Evolutionary conservation across 164 flowering plant genomes (phyloP).

Genomic region (Vitis amurensis): DNA sequence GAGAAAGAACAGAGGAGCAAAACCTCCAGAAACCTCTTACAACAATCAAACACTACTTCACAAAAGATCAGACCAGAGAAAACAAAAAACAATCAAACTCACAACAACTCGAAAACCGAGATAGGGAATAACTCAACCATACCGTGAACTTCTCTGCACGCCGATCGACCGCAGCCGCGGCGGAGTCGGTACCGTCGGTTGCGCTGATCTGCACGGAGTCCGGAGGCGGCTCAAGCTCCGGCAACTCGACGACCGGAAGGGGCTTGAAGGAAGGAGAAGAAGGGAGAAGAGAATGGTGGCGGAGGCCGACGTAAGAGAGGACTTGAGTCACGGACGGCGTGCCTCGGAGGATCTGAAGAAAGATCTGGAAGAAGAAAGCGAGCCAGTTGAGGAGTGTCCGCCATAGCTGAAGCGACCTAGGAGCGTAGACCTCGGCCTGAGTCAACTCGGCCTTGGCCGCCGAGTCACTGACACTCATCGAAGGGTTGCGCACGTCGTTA

Average conservation of each 20-base stretch:
- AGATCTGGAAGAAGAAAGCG: constrained; percentile 71
- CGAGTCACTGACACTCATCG: too few relatives aligned
- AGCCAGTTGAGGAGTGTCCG: constrained; percentile 65
- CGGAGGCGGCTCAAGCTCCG: constrained; percentile 22
- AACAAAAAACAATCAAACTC: neutral
- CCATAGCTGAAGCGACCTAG: constrained; percentile 55
- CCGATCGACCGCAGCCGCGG: constrained; percentile 10
- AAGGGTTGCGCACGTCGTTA: constrained; percentile 14
- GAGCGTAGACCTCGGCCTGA: constrained; percentile 51
- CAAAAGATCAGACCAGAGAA: neutral
- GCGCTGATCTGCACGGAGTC: neutral
- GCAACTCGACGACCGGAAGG: constrained; percentile 50
- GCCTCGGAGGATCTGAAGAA: constrained; percentile 58
- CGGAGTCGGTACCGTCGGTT: constrained; percentile 9
- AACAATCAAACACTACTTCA: neutral
- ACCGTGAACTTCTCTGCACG: constrained; percentile 49
- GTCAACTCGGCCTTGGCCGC: constrained; percentile 52
- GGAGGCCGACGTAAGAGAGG: constrained; percentile 39
- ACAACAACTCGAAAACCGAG: neutral
- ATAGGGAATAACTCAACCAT: neutral
- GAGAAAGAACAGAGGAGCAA: too few relatives aligned
- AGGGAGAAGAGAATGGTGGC: constrained; percentile 37
- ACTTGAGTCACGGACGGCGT: constrained; percentile 38
- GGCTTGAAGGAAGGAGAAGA: constrained; percentile 47
- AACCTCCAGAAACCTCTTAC: too few relatives aligned